Conservation (phyloP, 805 yeast species). For the Candida orba region DNA sequence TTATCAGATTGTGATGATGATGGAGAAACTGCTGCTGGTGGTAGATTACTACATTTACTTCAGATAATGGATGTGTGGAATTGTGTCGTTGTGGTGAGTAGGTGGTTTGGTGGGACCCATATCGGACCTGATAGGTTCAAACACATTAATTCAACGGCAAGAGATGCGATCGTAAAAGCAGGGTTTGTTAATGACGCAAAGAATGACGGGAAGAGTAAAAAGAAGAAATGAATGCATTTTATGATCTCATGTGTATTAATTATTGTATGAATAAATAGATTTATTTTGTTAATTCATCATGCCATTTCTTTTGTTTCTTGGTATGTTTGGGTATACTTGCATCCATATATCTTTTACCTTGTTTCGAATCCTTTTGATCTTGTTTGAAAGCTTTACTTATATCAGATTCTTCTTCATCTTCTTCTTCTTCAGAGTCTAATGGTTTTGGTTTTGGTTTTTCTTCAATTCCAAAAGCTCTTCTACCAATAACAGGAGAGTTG, state of each 20-base stretch:
- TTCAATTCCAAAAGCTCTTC: slow-evolving; percentile 25
- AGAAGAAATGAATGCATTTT: slow-evolving; percentile 20
- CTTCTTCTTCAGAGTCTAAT: not conserved
- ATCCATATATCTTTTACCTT: slow-evolving; percentile 6
- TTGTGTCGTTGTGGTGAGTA: slow-evolving; percentile 64
- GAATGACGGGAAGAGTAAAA: slow-evolving; percentile 14
- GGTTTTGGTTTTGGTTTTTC: slow-evolving; percentile 9
- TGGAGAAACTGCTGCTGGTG: slow-evolving; percentile 96
- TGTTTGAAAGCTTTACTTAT: slow-evolving; percentile 8
- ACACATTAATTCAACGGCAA: slow-evolving; percentile 83
- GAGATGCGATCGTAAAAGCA: slow-evolving; percentile 73
- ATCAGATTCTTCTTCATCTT: slow-evolving; percentile 7
- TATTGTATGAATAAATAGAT: not conserved
- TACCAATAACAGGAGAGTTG: slow-evolving; percentile 17
- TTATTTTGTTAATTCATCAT: too few relatives aligned
- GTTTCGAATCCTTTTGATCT: slow-evolving; percentile 14
- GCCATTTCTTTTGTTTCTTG: slow-evolving; percentile 13
- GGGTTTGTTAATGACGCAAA: slow-evolving; percentile 32
- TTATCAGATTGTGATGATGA: slow-evolving; percentile 92
- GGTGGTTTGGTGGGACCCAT: slow-evolving; percentile 93
- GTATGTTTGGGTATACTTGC: slow-evolving; percentile 8
- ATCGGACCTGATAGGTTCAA: slow-evolving; percentile 92
- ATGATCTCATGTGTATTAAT: not conserved
- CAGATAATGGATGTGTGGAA: slow-evolving; percentile 73
- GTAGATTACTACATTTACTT: slow-evolving; percentile 71